These are phyloP conservation scores for Zygosaccharomyces sapae DNA, from an alignment of 1,139 yeast genomes.

Conservation along the genomic window DNA sequence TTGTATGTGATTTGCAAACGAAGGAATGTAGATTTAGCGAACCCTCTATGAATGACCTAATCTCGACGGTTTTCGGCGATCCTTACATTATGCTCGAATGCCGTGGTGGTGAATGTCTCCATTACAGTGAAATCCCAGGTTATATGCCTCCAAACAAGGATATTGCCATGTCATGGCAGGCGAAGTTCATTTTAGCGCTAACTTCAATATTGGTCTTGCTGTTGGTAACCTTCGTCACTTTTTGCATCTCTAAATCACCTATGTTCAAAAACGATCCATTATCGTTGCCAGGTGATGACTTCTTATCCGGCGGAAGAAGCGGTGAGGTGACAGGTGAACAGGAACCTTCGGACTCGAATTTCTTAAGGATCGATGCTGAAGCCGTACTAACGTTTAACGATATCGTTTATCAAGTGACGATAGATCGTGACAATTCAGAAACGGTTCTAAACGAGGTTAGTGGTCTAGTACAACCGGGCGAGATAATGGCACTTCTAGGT, in stretches of 20 bases:
- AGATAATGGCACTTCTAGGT: slow-evolving; percentile 94
- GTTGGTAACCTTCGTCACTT: slow-evolving; percentile 39
- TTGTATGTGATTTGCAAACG: slow-evolving; percentile 64
- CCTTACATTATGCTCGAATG: slow-evolving; percentile 78
- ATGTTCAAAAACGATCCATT: slow-evolving; percentile 44
- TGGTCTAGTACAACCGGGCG: slow-evolving; percentile 81
- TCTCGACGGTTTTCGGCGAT: slow-evolving; percentile 88
- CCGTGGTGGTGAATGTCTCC: slow-evolving; percentile 84
- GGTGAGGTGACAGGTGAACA: slow-evolving; percentile 24
- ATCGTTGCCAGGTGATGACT: slow-evolving; percentile 38
- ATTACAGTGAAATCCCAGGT: slow-evolving; percentile 89
- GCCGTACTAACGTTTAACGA: slow-evolving; percentile 73
- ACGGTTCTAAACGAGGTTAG: slow-evolving; percentile 57
- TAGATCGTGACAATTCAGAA: slow-evolving; percentile 40
- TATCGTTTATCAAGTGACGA: slow-evolving; percentile 54
- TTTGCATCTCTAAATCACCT: slow-evolving; percentile 60
- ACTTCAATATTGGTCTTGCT: slow-evolving; percentile 38
- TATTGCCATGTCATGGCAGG: slow-evolving; percentile 46
- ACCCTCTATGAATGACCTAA: slow-evolving; percentile 93
- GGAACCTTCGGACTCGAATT: slow-evolving; percentile 39
- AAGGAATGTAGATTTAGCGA: slow-evolving; percentile 76
- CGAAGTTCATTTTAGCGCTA: slow-evolving; percentile 42
- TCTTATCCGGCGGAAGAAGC: slow-evolving; percentile 1
- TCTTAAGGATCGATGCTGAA: slow-evolving; percentile 58
- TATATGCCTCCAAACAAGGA: slow-evolving; percentile 62